A percentile compares a stretch with the other conserved stretches of the same genome.
Conservation (phyloP, 768 basidiomycete species). For the Vishniacozyma victoriae region DNA sequence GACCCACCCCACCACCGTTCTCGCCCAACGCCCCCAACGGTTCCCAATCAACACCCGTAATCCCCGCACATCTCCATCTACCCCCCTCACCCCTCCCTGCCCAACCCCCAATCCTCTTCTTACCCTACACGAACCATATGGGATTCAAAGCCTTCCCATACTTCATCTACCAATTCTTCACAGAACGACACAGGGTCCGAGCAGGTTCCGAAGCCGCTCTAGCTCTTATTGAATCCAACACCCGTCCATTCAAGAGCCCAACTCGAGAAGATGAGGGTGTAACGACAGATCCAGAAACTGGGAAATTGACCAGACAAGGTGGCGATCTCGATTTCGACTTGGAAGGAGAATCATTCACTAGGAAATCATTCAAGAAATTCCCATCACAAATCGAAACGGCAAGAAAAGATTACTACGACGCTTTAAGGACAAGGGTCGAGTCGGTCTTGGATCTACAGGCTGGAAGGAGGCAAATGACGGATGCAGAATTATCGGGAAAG, state of each 20-base stretch:
- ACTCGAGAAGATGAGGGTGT: background rate
- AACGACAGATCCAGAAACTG: background rate
- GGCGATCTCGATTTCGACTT: constrained; percentile 72
- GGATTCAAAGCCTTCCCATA: constrained; percentile 74
- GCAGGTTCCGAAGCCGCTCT: constrained; percentile 78
- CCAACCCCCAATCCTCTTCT: constrained; percentile 62
- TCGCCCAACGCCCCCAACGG: constrained; percentile 9
- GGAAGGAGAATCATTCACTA: constrained; percentile 63
- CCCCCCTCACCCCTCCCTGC: constrained; percentile 60
- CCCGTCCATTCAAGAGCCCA: constrained; percentile 55
- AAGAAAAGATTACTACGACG: constrained; percentile 69
- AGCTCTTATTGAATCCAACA: constrained; percentile 59
- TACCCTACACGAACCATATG: constrained; percentile 53
- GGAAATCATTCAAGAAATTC: constrained; percentile 42
- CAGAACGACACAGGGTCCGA: constrained; percentile 71
- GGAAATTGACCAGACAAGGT: background rate
- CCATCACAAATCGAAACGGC: constrained; percentile 58
- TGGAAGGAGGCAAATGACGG: constrained; percentile 74
- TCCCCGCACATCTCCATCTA: constrained; percentile 48
- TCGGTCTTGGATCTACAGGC: constrained; percentile 69
- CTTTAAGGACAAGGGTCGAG: constrained; percentile 60
- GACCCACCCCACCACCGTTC: constrained; percentile 33
- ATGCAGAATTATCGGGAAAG: constrained; percentile 57
- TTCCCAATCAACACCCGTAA: constrained; percentile 5
- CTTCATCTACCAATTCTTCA: constrained; percentile 91